Conservation (phyloP, 2,329 filamentous ascomycete genomes). For the Tolypocladium endophyticum region DNA sequence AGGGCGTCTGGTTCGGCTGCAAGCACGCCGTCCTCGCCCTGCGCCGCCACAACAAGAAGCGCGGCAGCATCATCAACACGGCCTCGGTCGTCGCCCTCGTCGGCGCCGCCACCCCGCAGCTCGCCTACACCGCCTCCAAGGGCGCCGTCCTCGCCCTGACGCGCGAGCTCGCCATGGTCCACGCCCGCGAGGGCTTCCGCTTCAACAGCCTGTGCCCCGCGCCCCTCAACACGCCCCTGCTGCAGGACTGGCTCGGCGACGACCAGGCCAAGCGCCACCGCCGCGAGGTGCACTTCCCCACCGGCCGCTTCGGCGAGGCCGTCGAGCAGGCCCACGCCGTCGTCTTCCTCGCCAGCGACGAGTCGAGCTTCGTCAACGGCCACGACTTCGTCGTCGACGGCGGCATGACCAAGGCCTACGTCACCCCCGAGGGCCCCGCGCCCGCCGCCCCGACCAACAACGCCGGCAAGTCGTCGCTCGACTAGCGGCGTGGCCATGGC, state of each 20-base stretch:
- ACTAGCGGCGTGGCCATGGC: slow-evolving; percentile 6
- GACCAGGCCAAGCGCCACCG: slow-evolving; percentile 71
- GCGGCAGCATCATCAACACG: slow-evolving; percentile 82
- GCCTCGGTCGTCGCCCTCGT: slow-evolving; percentile 82
- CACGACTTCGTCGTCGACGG: slow-evolving; percentile 93
- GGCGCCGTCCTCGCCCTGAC: slow-evolving; percentile 86
- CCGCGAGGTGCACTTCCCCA: slow-evolving; percentile 83
- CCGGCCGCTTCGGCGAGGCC: slow-evolving; percentile 83
- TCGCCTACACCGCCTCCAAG: slow-evolving; percentile 91
- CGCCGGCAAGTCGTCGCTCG: slow-evolving; percentile 38
- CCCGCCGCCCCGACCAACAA: slow-evolving; percentile 47
- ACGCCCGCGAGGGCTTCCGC: slow-evolving; percentile 77
- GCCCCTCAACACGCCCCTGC: slow-evolving; percentile 80
- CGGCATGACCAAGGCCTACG: slow-evolving; percentile 89
- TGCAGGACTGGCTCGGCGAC: slow-evolving; percentile 90
- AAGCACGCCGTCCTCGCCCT: slow-evolving; percentile 83
- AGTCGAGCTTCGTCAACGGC: slow-evolving; percentile 82
- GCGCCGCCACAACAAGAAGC: slow-evolving; percentile 67
- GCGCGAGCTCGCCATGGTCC: slow-evolving; percentile 81
- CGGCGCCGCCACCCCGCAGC: slow-evolving; percentile 76
- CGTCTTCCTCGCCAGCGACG: slow-evolving; percentile 76
- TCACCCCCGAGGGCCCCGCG: slow-evolving; percentile 53
- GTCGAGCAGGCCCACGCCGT: slow-evolving; percentile 87
- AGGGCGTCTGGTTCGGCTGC: slow-evolving; percentile 94
- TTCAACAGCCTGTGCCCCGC: slow-evolving; percentile 90